Evolutionary conservation across 139 green algal genomes (phyloP), one percentile per base, ranked within the genome.

Genomic region (Picochlorum sp.): DNA sequence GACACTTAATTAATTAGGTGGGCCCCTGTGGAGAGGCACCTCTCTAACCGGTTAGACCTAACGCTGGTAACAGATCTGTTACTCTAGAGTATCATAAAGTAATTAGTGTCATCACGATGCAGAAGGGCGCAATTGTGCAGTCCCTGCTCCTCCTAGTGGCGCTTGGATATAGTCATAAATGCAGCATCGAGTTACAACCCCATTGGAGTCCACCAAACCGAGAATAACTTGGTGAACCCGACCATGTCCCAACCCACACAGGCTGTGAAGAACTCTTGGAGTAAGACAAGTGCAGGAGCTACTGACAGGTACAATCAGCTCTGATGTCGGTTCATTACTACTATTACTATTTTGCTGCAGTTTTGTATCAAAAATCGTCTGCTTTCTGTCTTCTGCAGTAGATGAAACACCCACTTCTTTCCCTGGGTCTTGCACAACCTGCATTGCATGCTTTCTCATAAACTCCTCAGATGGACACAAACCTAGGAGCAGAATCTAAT

Each of bases 101-200:
- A n/a, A n/a, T n/a, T n/a, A n/a, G n/a, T n/a, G n/a, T n/a, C n/a
- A n/a, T n/a, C n/a, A n/a, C n/a, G n/a, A n/a, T n/a, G n/a, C n/a
- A n/a, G n/a, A 16, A 61, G 55, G 1, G n/a, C n/a, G n/a, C n/a
- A 74, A 50, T 33, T 68, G 49, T 9, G 66, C 66, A 16, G 52
- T 74, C 22, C 66, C 66, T 3, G 66, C 51, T 3, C 66, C 66
- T 52, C 70, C 67, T 59, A 75, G 47, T 10, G 67, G 67, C 3
- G 55, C 45, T 39, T 75, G 67, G 25, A 75, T 68, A 49, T 75
- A 75, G 55, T 75, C 68, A 64, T 70, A 75, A 44, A 75, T 25
- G 37, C 61, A 75, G 32, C 37, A 63, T 35, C 67, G 44, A 3
- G 52, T 67, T 20, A 75, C 67, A 14, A 70, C 54, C 0, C 61